A percentile compares a stretch with the other conserved stretches of the same genome.
phyloP scores from a whole-genome alignment of 2,329 filamentous ascomycete species.

The Exophiala dermatitidis region DNA sequence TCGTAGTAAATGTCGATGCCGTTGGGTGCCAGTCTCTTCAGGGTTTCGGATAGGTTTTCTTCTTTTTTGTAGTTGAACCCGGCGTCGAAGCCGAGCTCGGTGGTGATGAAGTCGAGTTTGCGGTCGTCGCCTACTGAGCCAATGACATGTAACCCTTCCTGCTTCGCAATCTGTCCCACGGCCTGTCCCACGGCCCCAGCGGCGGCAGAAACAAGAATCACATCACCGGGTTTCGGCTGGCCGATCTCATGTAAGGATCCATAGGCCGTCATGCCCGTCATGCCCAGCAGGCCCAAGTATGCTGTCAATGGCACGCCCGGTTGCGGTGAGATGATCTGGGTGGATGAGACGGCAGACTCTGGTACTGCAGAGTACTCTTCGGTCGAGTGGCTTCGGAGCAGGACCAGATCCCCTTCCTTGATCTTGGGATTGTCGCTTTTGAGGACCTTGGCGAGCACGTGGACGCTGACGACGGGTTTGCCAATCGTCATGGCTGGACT shows the following conservation, averaged over 20 bases:
- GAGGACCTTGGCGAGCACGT: constrained; percentile 56
- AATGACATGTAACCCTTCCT: constrained; percentile 60
- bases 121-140: constrained; percentile 65
- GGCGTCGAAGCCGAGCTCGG: constrained; percentile 56
- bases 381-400: constrained; percentile 31
- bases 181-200: constrained; percentile 67
- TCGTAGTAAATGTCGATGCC: constrained; percentile 70
- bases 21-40: constrained; percentile 58
- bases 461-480: constrained; percentile 53
- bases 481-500: constrained; percentile 51
- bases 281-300: constrained; percentile 60
- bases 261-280: constrained; percentile 64
- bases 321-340: constrained; percentile 43
- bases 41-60: constrained; percentile 55
- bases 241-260: constrained; percentile 60
- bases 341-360: constrained; percentile 31
- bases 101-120: constrained; percentile 61
- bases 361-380: constrained; percentile 59
- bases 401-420: constrained; percentile 51
- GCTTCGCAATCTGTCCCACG: constrained; percentile 67
- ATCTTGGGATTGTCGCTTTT: constrained; percentile 56
- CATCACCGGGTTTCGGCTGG: constrained; percentile 60
- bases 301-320: constrained; percentile 53
- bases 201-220: constrained; percentile 66
- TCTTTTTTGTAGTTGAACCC: constrained; percentile 78